Base-by-base conservation (phyloP, 2,329 filamentous ascomycete genomes). In the Cadophora luteo-olivacea region DNA sequence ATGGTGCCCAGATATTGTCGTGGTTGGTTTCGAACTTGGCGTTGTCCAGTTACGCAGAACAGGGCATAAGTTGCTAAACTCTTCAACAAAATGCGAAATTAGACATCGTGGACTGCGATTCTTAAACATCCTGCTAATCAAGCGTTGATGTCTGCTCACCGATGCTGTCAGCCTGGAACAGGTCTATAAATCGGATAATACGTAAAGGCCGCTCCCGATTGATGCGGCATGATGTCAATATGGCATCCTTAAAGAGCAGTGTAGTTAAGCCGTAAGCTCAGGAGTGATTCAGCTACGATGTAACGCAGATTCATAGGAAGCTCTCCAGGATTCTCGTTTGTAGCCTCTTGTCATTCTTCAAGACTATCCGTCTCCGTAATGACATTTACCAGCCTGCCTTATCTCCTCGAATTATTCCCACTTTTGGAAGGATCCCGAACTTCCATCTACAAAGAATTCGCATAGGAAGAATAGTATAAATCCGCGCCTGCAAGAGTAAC, bases 381-480 rank as follows among this genome's bases (percentile, higher is more conserved):
- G 41, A 45, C 41, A 45, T 14, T 16, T 45, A 14, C 41, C 14
- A 45, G 14, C 41, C 41, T 16, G 41, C 6, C 41, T 45, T 45
- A 45, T 45, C 41, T 45, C 16, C 41, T 14, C 41, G 16, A 16
- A 11, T 45, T 45, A 45, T 45, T 45, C 41, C 41, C 14, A 45
- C 41, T 45, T 11, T 45, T 45, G 41, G 41, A 11, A 45, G 41
- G 41, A 19, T 14, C 41, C 41, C 14, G 14, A 45, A 45, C 41
- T 6, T 45, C 41, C 41, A 45, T 45, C 11, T 45, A 45, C 4
- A 72, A 58, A 51, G 76, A 79, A 66, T 79, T 77, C 57, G 78
- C 77, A 1, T 67, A 64, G 1, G 74, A 75, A 32, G 74, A 63
- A 61, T 79, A 81, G 65, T 79, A 76, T 19, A 80, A 76, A 64